These are phyloP conservation scores for Lepiota venenata DNA, from an alignment of 768 basidiomycete species.

Conservation along the genomic window DNA sequence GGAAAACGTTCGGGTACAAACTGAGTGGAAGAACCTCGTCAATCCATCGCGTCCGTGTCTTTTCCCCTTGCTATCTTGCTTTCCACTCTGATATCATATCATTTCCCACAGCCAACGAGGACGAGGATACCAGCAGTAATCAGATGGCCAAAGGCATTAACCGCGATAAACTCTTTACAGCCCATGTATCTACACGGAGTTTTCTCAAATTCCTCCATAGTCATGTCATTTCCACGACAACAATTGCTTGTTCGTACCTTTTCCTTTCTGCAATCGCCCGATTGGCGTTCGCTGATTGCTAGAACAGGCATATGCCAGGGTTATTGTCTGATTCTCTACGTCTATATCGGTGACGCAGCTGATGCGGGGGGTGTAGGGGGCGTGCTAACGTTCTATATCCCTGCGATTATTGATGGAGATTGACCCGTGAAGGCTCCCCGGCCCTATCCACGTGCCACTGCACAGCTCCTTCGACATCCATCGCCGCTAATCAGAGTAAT, in stretches of 20 bases:
- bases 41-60: conserved; percentile 50
- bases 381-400: conserved; percentile 86
- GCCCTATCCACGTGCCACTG: background rate
- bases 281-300: background rate
- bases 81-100: background rate
- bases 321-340: conserved; percentile 85
- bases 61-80: conserved; percentile 3
- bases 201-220: conserved; percentile 81
- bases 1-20: conserved; percentile 74
- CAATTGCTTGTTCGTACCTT: conserved; percentile 72
- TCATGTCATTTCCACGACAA: conserved; percentile 77
- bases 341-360: conserved; percentile 79
- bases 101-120: conserved; percentile 19
- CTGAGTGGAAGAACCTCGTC: conserved; percentile 72
- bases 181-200: conserved; percentile 67
- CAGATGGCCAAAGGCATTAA: conserved; percentile 39
- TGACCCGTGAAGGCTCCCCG: background rate
- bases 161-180: conserved; percentile 56
- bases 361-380: conserved; percentile 85
- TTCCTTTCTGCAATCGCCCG: background rate
- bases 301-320: conserved; percentile 71
- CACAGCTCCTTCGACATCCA: background rate
- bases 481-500: no score
- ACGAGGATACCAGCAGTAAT: conserved; percentile 25
- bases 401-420: conserved; percentile 64